phyloP scores from a whole-genome alignment of 2,329 filamentous ascomycete genomes.

The Diaporthe sp. region DNA sequence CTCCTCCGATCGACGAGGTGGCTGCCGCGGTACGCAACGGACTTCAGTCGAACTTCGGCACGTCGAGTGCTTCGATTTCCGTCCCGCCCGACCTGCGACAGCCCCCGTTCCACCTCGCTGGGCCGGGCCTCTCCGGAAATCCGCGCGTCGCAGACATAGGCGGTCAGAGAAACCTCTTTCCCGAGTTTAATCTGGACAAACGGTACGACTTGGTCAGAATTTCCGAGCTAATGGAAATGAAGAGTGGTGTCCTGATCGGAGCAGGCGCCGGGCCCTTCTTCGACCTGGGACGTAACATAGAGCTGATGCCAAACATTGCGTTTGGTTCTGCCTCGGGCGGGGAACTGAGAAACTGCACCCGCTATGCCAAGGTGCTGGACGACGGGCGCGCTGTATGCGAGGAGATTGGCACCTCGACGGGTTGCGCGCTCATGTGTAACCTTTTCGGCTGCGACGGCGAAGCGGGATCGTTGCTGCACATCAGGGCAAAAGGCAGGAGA shows the following conservation, averaged over 20 bases:
- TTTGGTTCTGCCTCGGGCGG: constrained; percentile 40
- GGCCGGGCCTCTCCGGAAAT: constrained; percentile 51
- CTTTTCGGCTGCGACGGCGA: constrained; percentile 50
- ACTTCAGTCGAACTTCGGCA: neutral
- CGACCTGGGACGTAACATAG: constrained; percentile 52
- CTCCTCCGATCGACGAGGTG: neutral
- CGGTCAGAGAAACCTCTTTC: constrained; percentile 53
- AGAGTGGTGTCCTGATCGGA: constrained; percentile 49
- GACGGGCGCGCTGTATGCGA: constrained; percentile 28
- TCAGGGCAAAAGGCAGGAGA: constrained; percentile 45
- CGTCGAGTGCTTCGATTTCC: neutral
- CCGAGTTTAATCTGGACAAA: constrained; percentile 46
- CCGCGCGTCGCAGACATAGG: constrained; percentile 55
- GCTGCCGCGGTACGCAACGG: neutral
- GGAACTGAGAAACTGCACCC: constrained; percentile 42
- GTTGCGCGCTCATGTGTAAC: constrained; percentile 55
- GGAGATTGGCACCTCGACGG: constrained; percentile 39
- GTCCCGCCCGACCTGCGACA: constrained; percentile 47
- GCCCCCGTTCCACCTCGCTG: constrained; percentile 50
- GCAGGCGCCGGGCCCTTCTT: constrained; percentile 56
- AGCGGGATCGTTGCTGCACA: constrained; percentile 48
- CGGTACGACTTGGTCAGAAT: constrained; percentile 47
- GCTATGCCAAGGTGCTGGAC: constrained; percentile 41
- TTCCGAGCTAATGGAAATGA: constrained; percentile 50
- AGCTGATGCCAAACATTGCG: constrained; percentile 52